These are phyloP conservation scores for Acmispon strigosus DNA, from an alignment of 306 rosid species.

Conservation along the genomic window DNA sequence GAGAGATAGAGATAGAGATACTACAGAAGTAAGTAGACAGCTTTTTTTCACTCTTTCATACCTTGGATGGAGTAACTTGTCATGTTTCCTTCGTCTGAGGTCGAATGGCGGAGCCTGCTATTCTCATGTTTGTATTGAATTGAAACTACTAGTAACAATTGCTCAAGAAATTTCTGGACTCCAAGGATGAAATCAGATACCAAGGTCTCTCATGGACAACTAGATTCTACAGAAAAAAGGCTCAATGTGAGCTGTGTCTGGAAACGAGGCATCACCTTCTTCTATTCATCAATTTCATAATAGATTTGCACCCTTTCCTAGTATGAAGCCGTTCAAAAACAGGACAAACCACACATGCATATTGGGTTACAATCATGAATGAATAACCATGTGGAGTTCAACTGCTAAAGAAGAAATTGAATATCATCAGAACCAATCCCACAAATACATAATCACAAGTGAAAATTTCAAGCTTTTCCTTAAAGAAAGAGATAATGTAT, in stretches of 20 bases:
- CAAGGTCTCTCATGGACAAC: not conserved
- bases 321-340: not conserved
- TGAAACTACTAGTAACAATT: not conserved
- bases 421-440: not conserved
- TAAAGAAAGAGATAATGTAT: not conserved
- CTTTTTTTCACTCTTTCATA: no score
- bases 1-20: no score
- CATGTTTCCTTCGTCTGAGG: no score
- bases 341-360: not conserved
- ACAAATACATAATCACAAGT: no score
- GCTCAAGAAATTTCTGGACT: not conserved
- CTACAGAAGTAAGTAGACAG: no score
- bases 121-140: not conserved
- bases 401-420: not conserved
- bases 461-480: not conserved
- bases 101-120: no score
- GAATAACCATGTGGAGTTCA: not conserved
- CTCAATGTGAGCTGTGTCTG: not conserved
- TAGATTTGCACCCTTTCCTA: not conserved
- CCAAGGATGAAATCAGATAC: not conserved
- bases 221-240: not conserved
- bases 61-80: no score
- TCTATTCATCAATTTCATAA: not conserved
- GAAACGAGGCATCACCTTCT: no score
- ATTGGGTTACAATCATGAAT: not conserved